Evolutionary conservation across 2,329 filamentous ascomycete species (phyloP).

Genomic region (Biscogniauxia sp.): DNA sequence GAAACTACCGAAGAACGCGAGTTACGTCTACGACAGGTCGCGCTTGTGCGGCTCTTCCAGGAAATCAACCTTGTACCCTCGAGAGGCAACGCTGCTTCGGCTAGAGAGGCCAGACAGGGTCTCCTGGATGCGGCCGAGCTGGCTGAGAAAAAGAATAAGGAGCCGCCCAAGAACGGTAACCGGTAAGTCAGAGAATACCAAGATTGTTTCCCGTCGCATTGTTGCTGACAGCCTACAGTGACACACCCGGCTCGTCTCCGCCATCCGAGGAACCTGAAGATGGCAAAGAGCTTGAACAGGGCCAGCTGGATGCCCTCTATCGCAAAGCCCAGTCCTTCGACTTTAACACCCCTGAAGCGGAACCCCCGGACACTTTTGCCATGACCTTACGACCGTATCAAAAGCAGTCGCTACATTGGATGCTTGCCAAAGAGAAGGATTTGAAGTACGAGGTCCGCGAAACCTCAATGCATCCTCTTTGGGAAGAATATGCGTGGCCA

Average conservation of each 20-base stretch:
- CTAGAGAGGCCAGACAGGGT: constrained; percentile 78
- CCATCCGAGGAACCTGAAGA: constrained; percentile 71
- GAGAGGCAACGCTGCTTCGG: constrained; percentile 68
- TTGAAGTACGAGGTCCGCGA: constrained; percentile 65
- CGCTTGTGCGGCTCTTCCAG: constrained; percentile 82
- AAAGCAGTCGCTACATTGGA: constrained; percentile 94
- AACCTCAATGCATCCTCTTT: constrained; percentile 89
- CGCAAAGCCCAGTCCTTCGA: constrained; percentile 97
- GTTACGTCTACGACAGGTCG: constrained; percentile 79
- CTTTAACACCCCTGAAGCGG: constrained; percentile 83
- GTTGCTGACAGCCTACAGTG: constrained; percentile 15
- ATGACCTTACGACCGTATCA: constrained; percentile 89
- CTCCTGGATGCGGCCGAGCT: constrained; percentile 84
- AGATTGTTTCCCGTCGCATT: background rate
- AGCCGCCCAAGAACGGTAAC: constrained; percentile 38
- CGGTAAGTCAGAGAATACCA: constrained; percentile 9
- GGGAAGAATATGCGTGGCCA: constrained; percentile 95
- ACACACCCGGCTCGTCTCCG: constrained; percentile 47
- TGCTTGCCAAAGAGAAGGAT: constrained; percentile 89
- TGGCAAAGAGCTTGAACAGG: constrained; percentile 87
- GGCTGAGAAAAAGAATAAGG: constrained; percentile 71
- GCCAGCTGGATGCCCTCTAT: constrained; percentile 90
- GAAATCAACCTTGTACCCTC: constrained; percentile 82
- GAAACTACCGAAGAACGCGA: constrained; percentile 84
- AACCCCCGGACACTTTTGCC: constrained; percentile 77